Evolutionary conservation across 2,329 filamentous ascomycete genomes (phyloP).

Genomic region (Cadophora luteo-olivacea): DNA sequence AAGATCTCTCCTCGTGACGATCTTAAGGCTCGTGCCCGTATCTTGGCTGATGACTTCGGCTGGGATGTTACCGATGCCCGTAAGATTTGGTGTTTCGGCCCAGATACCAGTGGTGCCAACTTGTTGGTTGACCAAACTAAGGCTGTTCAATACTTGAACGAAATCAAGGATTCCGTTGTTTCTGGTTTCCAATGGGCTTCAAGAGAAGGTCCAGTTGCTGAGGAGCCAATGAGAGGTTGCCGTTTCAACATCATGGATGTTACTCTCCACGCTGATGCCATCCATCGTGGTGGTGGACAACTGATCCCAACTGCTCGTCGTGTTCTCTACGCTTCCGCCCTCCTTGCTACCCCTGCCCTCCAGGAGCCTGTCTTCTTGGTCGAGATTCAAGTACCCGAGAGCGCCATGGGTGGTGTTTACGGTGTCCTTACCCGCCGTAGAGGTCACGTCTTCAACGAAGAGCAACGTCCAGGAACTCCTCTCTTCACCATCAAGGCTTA

Average conservation of each 20-base stretch:
- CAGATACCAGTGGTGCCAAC: constrained; percentile 97
- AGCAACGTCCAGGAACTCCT: constrained; percentile 97
- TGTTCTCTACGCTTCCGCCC: constrained; percentile 91
- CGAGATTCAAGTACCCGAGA: constrained; percentile 98
- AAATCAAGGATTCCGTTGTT: constrained; percentile 99
- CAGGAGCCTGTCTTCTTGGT: constrained; percentile 98
- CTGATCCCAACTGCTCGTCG: constrained; percentile 97
- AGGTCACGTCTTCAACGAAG: constrained; percentile 99
- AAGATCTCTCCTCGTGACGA: constrained; percentile 96
- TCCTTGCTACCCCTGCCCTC: constrained; percentile 89
- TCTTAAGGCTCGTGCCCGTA: constrained; percentile 97
- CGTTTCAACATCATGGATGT: constrained; percentile 99
- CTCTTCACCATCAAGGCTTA: constrained; percentile 99
- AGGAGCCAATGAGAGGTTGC: constrained; percentile 96
- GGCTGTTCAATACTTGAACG: constrained; percentile 99
- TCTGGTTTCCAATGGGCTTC: constrained; percentile 99
- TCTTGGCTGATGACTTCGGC: constrained; percentile 94
- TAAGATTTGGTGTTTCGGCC: constrained; percentile 99
- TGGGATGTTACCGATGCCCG: constrained; percentile 99
- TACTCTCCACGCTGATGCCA: constrained; percentile 98
- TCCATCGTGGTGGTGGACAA: constrained; percentile 99
- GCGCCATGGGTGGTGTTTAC: constrained; percentile 99
- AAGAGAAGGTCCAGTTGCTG: constrained; percentile 94
- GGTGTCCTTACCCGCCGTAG: constrained; percentile 96
- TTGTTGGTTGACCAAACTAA: constrained; percentile 99